These are phyloP conservation scores for Fusarium beomiforme DNA, from an alignment of 2,329 filamentous ascomycete species.

Conservation along the genomic window DNA sequence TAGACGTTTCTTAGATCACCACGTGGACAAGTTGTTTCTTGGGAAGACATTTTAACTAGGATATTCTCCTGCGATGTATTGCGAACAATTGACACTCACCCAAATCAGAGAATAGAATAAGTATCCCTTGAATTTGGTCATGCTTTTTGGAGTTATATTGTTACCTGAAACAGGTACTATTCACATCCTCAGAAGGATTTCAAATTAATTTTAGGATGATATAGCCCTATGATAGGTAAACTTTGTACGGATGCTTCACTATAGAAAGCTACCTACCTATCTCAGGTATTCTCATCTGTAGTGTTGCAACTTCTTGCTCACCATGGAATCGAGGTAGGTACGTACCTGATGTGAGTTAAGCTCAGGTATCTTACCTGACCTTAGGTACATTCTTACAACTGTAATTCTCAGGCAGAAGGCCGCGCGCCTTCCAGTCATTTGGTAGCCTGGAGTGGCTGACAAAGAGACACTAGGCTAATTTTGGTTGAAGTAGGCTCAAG, in stretches of 20 bases:
- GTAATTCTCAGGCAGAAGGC: conserved; percentile 24
- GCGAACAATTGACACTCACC: background rate
- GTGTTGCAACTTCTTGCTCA: background rate
- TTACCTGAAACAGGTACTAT: background rate
- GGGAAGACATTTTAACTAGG: background rate
- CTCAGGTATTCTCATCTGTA: background rate
- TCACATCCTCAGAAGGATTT: background rate
- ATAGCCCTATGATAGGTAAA: background rate
- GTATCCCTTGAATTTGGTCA: background rate
- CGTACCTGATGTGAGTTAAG: too few species aligned
- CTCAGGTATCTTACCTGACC: too few species aligned
- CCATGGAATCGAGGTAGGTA: background rate
- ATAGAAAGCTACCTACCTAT: background rate
- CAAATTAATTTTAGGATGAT: background rate
- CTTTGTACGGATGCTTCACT: background rate
- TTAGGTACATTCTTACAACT: background rate
- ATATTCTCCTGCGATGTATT: background rate
- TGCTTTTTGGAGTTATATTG: background rate
- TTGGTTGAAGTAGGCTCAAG: conserved; percentile 1
- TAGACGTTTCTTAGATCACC: background rate
- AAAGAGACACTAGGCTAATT: conserved; percentile 14
- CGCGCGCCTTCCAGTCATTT: conserved; percentile 33
- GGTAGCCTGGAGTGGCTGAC: conserved; percentile 33
- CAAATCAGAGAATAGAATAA: background rate
- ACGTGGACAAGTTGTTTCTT: background rate